A percentile compares a stretch with the other conserved stretches of the same genome.
phyloP scores from a whole-genome alignment of 108 stramenopile species.

The Aureococcus anophagefferens region DNA sequence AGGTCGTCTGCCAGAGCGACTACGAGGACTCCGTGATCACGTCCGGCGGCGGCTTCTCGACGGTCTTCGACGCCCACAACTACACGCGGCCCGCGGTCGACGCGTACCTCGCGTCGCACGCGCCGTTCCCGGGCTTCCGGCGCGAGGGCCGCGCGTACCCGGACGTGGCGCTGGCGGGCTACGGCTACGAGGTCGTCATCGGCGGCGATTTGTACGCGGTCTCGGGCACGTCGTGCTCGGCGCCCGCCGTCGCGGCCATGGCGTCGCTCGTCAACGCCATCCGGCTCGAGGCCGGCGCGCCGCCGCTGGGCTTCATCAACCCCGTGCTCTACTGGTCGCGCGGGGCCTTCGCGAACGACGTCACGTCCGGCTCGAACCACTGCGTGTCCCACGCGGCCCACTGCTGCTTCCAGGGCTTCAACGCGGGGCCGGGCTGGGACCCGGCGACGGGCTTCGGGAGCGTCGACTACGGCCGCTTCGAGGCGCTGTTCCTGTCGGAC shows the following conservation, averaged over 20 bases:
- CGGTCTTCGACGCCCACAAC: background rate
- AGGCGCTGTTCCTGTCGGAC: background rate
- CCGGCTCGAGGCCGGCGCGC: constrained; percentile 7
- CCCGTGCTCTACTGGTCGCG: constrained; percentile 18
- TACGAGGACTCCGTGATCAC: constrained; percentile 1
- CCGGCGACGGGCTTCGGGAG: constrained; percentile 6
- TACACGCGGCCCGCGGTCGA: background rate
- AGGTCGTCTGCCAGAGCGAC: background rate
- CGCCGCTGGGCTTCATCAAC: constrained; percentile 23
- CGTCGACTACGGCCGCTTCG: background rate
- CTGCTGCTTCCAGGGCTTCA: constrained; percentile 8
- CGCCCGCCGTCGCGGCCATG: constrained; percentile 19
- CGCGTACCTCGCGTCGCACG: constrained; percentile 1
- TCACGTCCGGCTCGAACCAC: background rate
- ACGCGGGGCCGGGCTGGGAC: constrained; percentile 5
- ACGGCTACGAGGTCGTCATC: constrained; percentile 11
- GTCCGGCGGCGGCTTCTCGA: constrained; percentile 22
- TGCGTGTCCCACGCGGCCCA: background rate
- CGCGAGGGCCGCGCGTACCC: constrained; percentile 14
- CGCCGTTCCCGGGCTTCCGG: background rate
- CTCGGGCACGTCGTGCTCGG: constrained; percentile 23
- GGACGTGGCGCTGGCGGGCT: constrained; percentile 19
- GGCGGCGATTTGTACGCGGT: background rate
- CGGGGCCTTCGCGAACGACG: background rate
- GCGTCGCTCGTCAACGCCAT: constrained; percentile 17